A percentile compares a stretch with the other conserved stretches of the same genome.
Evolutionary conservation across 441 rosid species (phyloP).

Genomic region (Populus tomentosa): DNA sequence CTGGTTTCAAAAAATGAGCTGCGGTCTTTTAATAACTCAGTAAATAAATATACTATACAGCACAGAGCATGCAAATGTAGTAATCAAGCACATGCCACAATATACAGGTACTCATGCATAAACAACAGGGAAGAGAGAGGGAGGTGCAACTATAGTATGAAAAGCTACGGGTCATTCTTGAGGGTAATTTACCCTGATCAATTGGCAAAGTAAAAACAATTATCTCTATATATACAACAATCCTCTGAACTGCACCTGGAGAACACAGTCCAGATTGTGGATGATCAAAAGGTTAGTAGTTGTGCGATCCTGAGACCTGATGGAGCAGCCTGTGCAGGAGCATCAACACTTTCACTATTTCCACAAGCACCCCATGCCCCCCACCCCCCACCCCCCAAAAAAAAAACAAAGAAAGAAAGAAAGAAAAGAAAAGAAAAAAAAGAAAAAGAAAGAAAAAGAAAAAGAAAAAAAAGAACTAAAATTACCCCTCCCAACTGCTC

Average conservation of each 20-base stretch:
- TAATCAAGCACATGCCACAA: neutral
- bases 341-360: slow-evolving; percentile 15
- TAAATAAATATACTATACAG: neutral
- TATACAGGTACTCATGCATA: neutral
- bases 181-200: slow-evolving; percentile 39
- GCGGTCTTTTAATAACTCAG: neutral
- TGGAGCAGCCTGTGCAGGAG: slow-evolving; percentile 15
- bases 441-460: neutral
- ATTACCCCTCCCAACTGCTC: slow-evolving; percentile 27
- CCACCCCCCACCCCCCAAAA: neutral
- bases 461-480: neutral
- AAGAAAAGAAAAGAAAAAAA: too few species aligned
- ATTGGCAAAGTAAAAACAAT: slow-evolving; percentile 42
- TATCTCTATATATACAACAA: slow-evolving; percentile 55
- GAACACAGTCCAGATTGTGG: slow-evolving; percentile 26
- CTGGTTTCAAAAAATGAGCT: neutral
- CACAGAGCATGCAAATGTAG: neutral
- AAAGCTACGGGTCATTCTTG: slow-evolving; percentile 37
- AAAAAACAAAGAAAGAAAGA: too few species aligned
- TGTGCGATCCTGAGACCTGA: slow-evolving; percentile 19
- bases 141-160: slow-evolving; percentile 24
- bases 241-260: slow-evolving; percentile 38
- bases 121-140: neutral
- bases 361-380: slow-evolving; percentile 14
- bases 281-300: slow-evolving; percentile 35